Conservation (phyloP, 2,329 filamentous ascomycete genomes). For the Pyricularia sp. region DNA sequence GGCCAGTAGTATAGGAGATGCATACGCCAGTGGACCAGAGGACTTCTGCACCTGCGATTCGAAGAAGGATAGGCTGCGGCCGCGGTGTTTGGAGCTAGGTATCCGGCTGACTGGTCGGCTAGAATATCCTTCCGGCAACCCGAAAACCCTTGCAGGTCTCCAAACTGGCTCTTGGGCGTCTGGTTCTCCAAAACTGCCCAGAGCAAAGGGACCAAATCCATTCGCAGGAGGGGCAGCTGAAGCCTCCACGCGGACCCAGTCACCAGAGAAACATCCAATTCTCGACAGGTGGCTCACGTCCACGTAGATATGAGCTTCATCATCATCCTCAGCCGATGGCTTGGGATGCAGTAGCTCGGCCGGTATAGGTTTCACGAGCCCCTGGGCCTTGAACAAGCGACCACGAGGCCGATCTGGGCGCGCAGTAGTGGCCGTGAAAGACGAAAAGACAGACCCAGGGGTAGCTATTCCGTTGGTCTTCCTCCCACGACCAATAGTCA, state of each 20-base stretch:
- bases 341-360: slow-evolving; percentile 78
- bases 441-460: slow-evolving; percentile 83
- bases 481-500: slow-evolving; percentile 57
- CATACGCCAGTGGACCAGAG: slow-evolving; percentile 54
- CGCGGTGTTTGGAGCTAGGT: slow-evolving; percentile 41
- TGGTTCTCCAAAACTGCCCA: slow-evolving; percentile 56
- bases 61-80: slow-evolving; percentile 50
- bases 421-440: slow-evolving; percentile 75
- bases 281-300: slow-evolving; percentile 78
- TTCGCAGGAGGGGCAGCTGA: slow-evolving; percentile 63
- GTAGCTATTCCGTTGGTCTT: slow-evolving; percentile 66
- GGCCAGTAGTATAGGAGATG: slow-evolving; percentile 78
- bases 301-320: slow-evolving; percentile 83
- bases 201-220: slow-evolving; percentile 56
- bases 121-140: slow-evolving; percentile 68
- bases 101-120: slow-evolving; percentile 52
- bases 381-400: slow-evolving; percentile 77
- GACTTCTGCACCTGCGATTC: slow-evolving; percentile 58
- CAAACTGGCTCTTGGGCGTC: slow-evolving; percentile 57
- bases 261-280: slow-evolving; percentile 92
- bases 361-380: slow-evolving; percentile 61
- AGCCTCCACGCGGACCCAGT: slow-evolving; percentile 84
- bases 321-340: slow-evolving; percentile 68
- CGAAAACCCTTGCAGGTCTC: slow-evolving; percentile 83
- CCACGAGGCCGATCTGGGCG: slow-evolving; percentile 63